A percentile compares a stretch with the other conserved stretches of the same genome.
phyloP scores from a whole-genome alignment of 192 early-diverging fungal species.

The Linnemannia elongata region DNA sequence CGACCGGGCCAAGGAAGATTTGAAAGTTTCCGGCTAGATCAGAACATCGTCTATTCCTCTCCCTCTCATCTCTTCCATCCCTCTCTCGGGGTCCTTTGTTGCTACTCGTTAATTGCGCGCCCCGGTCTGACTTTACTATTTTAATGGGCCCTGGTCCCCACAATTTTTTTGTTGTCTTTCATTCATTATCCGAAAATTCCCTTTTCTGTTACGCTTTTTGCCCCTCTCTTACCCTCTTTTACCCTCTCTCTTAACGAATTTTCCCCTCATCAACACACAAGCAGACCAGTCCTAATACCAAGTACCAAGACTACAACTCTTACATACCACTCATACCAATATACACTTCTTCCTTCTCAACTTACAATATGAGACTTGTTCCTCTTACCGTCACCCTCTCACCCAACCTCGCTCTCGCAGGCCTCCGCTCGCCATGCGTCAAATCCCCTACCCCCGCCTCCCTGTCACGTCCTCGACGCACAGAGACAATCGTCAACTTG shows the following conservation, averaged over 20 bases:
- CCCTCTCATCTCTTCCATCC: background rate
- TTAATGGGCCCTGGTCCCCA: background rate
- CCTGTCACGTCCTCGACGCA: constrained; percentile 33
- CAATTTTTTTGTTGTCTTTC: background rate
- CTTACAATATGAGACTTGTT: constrained; percentile 29
- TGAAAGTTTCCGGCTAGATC: constrained; percentile 21
- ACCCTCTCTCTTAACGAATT: background rate
- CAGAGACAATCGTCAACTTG: constrained; percentile 37
- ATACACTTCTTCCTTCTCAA: background rate
- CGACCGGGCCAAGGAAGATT: constrained; percentile 27
- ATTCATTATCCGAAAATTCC: background rate
- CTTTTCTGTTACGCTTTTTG: background rate
- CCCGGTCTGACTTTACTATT: background rate
- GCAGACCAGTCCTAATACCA: no score
- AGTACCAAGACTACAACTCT: no score
- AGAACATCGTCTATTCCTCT: background rate
- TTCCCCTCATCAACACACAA: background rate
- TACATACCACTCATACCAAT: background rate
- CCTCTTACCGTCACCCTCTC: constrained; percentile 33
- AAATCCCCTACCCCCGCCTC: constrained; percentile 52
- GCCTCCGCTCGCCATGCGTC: constrained; percentile 37
- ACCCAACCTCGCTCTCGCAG: background rate
- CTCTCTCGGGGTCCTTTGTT: background rate
- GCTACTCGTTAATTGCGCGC: background rate
- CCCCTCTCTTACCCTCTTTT: background rate